A percentile compares a stretch with the other conserved stretches of the same genome.
phyloP scores from a whole-genome alignment of 768 basidiomycete genomes.

The Psilocybe tampanensis region DNA sequence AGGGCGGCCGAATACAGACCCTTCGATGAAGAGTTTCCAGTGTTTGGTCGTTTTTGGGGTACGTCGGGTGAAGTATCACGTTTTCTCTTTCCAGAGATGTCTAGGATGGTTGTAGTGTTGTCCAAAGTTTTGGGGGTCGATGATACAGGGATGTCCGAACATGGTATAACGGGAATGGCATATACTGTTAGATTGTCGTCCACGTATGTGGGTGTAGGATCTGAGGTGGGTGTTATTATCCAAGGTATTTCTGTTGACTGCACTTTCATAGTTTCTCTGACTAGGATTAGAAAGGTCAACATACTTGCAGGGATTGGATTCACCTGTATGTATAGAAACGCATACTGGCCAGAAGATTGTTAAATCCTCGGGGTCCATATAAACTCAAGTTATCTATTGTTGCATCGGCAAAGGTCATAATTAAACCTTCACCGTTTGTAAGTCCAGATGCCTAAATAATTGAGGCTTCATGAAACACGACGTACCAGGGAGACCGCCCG shows the following conservation, averaged over 20 bases:
- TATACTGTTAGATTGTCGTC: slow-evolving; percentile 71
- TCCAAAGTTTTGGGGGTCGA: background rate
- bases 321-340: slow-evolving; percentile 71
- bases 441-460: background rate
- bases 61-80: slow-evolving; percentile 39
- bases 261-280: slow-evolving; percentile 55
- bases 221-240: slow-evolving; percentile 18
- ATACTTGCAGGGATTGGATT: slow-evolving; percentile 11
- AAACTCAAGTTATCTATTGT: slow-evolving; percentile 59
- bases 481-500: slow-evolving; percentile 76
- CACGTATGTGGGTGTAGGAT: slow-evolving; percentile 50
- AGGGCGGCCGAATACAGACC: slow-evolving; percentile 8
- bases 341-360: slow-evolving; percentile 72
- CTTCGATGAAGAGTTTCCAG: slow-evolving; percentile 1
- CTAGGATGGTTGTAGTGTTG: background rate
- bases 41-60: slow-evolving; percentile 38
- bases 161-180: slow-evolving; percentile 48
- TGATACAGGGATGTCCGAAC: background rate
- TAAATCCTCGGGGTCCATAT: slow-evolving; percentile 73
- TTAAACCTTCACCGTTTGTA: slow-evolving; percentile 48
- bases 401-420: slow-evolving; percentile 83
- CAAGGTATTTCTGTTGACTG: slow-evolving; percentile 45
- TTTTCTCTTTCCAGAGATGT: slow-evolving; percentile 44
- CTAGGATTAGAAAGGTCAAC: slow-evolving; percentile 8
- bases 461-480: background rate